Percentiles rank a stretch among this genome's conserved stretches.
phyloP scores from a whole-genome alignment of 169 alveolate species.

The Cryptosporidium tyzzeri region DNA sequence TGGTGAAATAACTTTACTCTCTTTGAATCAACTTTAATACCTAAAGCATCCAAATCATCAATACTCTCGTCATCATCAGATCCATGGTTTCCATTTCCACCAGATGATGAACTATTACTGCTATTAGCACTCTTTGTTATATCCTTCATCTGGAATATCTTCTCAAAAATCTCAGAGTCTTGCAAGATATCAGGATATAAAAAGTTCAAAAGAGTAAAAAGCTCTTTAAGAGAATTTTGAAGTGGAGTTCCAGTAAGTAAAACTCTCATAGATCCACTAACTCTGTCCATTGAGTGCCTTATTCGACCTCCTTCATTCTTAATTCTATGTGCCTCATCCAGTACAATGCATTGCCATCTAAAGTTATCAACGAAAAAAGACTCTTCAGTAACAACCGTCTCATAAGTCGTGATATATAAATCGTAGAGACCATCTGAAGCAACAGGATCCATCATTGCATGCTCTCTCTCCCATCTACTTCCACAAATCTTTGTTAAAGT shows the following conservation, averaged over 20 bases:
- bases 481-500: constrained; percentile 90
- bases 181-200: constrained; percentile 97
- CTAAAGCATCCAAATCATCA: constrained; percentile 63
- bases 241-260: constrained; percentile 96
- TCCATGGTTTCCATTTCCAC: constrained; percentile 8
- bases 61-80: constrained; percentile 55
- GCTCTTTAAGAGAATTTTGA: constrained; percentile 94
- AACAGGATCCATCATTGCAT: constrained; percentile 86
- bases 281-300: constrained; percentile 92
- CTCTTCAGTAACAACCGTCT: constrained; percentile 92
- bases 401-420: constrained; percentile 92
- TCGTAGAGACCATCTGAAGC: constrained; percentile 87
- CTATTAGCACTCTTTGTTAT: constrained; percentile 69
- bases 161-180: constrained; percentile 94
- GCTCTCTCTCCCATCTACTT: constrained; percentile 87
- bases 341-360: constrained; percentile 95
- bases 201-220: constrained; percentile 94
- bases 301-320: constrained; percentile 95
- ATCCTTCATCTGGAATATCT: constrained; percentile 82
- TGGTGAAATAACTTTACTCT: constrained; percentile 79
- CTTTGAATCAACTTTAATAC: constrained; percentile 62
- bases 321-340: constrained; percentile 99
- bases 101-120: constrained; percentile 9
- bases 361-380: constrained; percentile 88
- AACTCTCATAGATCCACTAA: constrained; percentile 89